A percentile compares a stretch with the other conserved stretches of the same genome.
Evolutionary conservation across 441 rosid species (phyloP).

Genomic region (Gossypium davidsonii): DNA sequence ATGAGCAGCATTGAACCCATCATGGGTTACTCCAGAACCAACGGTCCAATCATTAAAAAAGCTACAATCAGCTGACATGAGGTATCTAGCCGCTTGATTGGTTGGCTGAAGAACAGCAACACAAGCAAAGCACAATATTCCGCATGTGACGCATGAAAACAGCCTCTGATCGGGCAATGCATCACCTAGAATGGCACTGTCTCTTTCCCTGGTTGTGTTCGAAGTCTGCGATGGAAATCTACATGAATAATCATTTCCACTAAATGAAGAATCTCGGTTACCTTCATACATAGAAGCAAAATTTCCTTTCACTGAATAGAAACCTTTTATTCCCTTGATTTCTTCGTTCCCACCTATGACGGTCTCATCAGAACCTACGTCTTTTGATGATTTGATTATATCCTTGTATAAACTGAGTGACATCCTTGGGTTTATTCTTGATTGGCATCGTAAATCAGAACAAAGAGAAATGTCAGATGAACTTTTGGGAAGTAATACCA

Average conservation of each 20-base stretch:
- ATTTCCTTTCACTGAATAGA: conserved; percentile 49
- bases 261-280: conserved; percentile 31
- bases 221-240: conserved; percentile 11
- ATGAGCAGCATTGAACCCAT: conserved; percentile 20
- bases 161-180: conserved; percentile 80
- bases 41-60: conserved; percentile 78
- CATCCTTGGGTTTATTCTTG: conserved; percentile 35
- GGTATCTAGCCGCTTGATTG: conserved; percentile 75
- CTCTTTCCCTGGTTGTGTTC: conserved; percentile 25
- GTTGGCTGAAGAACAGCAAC: conserved; percentile 82
- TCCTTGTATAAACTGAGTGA: conserved; percentile 33
- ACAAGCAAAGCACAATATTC: conserved; percentile 81
- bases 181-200: conserved; percentile 31
- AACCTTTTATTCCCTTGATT: conserved; percentile 37
- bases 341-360: conserved; percentile 27
- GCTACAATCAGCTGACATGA: conserved; percentile 90
- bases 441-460: conserved; percentile 59
- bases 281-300: conserved; percentile 55
- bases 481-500: conserved; percentile 74
- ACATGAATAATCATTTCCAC: conserved; percentile 25
- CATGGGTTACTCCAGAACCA: conserved; percentile 45
- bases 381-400: conserved; percentile 35
- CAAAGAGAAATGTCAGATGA: conserved; percentile 70
- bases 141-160: conserved; percentile 90
- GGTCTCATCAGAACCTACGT: conserved; percentile 31